Conservation (phyloP, 192 early-diverging fungal species). For the Coemansia reversa region DNA sequence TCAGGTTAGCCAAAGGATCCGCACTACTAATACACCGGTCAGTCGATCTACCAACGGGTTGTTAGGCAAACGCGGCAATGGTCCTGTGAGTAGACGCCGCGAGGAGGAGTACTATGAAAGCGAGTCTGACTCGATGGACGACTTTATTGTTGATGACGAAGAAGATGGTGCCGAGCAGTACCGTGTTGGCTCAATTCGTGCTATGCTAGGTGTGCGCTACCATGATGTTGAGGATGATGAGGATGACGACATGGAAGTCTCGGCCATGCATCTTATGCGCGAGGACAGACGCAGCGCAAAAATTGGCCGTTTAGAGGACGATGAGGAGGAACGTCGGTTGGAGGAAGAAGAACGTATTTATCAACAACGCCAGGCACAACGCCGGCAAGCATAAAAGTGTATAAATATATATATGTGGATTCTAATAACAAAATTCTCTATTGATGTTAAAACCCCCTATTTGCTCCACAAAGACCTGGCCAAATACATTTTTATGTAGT, state of each 20-base stretch:
- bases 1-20: neutral
- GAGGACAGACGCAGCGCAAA: conserved; percentile 45
- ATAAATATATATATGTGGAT: neutral
- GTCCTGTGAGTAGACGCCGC: neutral
- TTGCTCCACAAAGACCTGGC: neutral
- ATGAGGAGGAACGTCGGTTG: conserved; percentile 38
- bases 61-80: neutral
- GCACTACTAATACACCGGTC: neutral
- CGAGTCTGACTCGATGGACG: conserved; percentile 52
- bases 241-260: conserved; percentile 53
- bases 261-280: conserved; percentile 44
- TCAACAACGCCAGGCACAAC: conserved; percentile 14
- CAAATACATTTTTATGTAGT: no score
- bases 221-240: conserved; percentile 49
- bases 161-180: conserved; percentile 32
- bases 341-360: conserved; percentile 26
- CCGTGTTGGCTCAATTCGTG: conserved; percentile 39
- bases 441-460: neutral
- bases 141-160: conserved; percentile 54
- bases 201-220: conserved; percentile 48
- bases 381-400: conserved; percentile 1
- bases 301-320: conserved; percentile 43
- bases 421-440: neutral
- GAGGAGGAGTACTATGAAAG: conserved; percentile 27
- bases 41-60: conserved; percentile 1